These are phyloP conservation scores for Triangularia setosa DNA, from an alignment of 2,329 filamentous ascomycete species.

Conservation along the genomic window DNA sequence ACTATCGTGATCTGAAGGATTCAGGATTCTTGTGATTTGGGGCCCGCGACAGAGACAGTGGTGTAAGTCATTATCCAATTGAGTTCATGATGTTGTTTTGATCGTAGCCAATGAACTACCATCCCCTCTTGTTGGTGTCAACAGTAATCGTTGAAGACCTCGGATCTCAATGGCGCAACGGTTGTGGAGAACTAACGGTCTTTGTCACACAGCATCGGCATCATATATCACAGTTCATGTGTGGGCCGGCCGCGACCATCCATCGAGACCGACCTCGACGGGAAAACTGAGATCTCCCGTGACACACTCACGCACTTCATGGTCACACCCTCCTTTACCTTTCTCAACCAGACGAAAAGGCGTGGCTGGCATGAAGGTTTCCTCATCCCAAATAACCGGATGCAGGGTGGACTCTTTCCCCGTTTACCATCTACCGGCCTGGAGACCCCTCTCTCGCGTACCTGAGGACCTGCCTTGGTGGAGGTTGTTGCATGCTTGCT, in stretches of 20 bases:
- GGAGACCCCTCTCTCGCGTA: background rate
- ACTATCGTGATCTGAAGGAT: background rate
- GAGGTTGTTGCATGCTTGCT: background rate
- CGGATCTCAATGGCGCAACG: background rate
- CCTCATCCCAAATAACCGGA: constrained; percentile 5
- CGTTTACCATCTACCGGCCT: background rate
- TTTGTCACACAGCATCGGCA: constrained; percentile 6
- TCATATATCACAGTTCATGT: background rate
- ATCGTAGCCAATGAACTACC: background rate
- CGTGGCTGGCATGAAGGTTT: background rate
- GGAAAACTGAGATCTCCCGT: constrained; percentile 1
- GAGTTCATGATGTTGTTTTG: background rate
- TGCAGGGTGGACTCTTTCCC: background rate
- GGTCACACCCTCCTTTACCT: constrained; percentile 3
- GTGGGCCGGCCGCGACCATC: background rate
- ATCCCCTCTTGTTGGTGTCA: background rate
- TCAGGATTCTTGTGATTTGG: background rate
- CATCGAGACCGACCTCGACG: background rate
- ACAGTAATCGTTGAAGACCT: background rate
- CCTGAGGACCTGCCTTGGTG: background rate
- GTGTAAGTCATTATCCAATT: background rate
- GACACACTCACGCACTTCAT: background rate
- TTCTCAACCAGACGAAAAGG: background rate
- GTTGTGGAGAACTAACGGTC: constrained; percentile 1
- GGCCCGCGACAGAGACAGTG: background rate